These are phyloP conservation scores for Ambrosia trifida DNA, from an alignment of 129 eudicot species.

Conservation along the genomic window DNA sequence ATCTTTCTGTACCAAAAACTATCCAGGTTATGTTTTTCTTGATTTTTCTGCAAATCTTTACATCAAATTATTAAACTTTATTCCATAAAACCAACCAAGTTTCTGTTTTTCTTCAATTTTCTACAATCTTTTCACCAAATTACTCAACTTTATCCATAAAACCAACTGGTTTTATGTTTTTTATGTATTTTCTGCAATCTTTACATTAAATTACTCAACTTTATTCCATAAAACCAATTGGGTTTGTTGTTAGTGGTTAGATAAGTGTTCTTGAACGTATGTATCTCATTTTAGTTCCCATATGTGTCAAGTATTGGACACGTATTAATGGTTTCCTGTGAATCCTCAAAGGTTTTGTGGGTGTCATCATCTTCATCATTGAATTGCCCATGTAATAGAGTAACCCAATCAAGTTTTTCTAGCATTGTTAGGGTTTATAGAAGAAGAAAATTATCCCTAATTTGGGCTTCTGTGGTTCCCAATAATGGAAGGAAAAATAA, in stretches of 20 bases:
- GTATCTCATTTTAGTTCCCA: slow-evolving; percentile 23
- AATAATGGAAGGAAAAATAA: slow-evolving; percentile 28
- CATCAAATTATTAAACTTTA: slow-evolving; percentile 7
- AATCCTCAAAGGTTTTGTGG: slow-evolving; percentile 38
- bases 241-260: slow-evolving; percentile 6
- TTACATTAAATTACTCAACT: slow-evolving; percentile 9
- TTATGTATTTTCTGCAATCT: slow-evolving; percentile 10
- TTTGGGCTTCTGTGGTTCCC: slow-evolving; percentile 46
- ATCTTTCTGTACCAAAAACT: slow-evolving; percentile 30
- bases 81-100: slow-evolving; percentile 34
- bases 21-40: slow-evolving; percentile 31
- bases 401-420: slow-evolving; percentile 1
- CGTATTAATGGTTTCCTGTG: slow-evolving; percentile 42
- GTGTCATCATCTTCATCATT: slow-evolving; percentile 34
- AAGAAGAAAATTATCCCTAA: slow-evolving; percentile 29
- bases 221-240: not conserved
- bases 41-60: too few relatives aligned
- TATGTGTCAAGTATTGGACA: slow-evolving; percentile 28
- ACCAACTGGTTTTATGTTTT: not conserved
- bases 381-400: slow-evolving; percentile 50
- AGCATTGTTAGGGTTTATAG: slow-evolving; percentile 24
- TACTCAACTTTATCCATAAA: not conserved
- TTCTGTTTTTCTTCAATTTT: slow-evolving; percentile 28
- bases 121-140: slow-evolving; percentile 8
- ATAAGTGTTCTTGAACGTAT: slow-evolving; percentile 28